Evolutionary conservation across 2,329 filamentous ascomycete genomes (phyloP).

Genomic region (Hypoxylon sp.): DNA sequence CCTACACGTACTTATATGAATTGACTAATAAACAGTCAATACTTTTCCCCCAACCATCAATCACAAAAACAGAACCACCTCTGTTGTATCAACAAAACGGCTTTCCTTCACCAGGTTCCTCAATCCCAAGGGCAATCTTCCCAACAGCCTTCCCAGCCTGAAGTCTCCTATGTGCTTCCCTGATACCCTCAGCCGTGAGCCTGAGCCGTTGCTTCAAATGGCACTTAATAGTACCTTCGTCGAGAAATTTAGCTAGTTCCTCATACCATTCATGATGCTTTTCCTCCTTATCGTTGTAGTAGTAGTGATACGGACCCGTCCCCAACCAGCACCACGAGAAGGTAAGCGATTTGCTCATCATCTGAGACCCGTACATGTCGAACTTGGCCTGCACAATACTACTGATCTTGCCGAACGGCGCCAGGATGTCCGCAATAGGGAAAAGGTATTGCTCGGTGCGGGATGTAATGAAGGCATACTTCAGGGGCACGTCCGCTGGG

Average conservation of each 20-base stretch:
- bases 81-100: constrained; percentile 37
- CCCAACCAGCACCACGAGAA: constrained; percentile 61
- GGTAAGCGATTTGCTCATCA: constrained; percentile 62
- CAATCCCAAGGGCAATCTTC: constrained; percentile 56
- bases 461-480: constrained; percentile 61
- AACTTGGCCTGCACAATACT: constrained; percentile 62
- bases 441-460: constrained; percentile 60
- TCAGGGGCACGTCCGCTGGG: constrained; percentile 54
- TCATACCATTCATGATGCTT: constrained; percentile 59
- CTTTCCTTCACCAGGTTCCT: constrained; percentile 47
- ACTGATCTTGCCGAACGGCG: constrained; percentile 62
- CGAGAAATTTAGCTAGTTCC: constrained; percentile 55
- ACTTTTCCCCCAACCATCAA: background rate
- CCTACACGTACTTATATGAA: background rate
- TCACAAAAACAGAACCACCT: background rate
- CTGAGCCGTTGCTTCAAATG: constrained; percentile 57
- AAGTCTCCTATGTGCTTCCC: constrained; percentile 58
- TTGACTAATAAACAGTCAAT: background rate
- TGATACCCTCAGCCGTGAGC: constrained; percentile 57
- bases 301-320: constrained; percentile 58
- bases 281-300: constrained; percentile 54
- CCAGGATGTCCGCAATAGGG: constrained; percentile 57
- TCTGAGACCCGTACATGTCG: constrained; percentile 62
- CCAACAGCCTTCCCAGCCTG: constrained; percentile 57
- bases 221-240: constrained; percentile 57